Conservation (phyloP, 768 basidiomycete species). For the Psilocybe cubensis region DNA sequence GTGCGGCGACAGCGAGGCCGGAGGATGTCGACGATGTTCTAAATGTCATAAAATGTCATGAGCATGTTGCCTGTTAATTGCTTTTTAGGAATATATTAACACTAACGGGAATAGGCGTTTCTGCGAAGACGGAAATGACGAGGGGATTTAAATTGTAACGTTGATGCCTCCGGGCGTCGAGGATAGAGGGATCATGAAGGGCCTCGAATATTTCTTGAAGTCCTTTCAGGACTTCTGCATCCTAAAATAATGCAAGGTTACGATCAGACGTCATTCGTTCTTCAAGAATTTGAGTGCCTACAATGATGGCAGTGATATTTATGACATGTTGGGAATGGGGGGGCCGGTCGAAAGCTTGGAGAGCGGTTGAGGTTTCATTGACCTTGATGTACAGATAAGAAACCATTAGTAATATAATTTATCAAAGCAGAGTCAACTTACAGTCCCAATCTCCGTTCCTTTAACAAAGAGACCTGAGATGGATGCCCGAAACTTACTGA, state of each 20-base stretch:
- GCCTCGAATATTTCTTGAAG: conserved; percentile 15
- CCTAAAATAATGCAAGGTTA: conserved; percentile 8
- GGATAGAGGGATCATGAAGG: conserved; percentile 22
- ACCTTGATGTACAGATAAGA: not conserved
- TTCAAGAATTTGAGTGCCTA: not conserved
- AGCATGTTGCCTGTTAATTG: conserved; percentile 5
- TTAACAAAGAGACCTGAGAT: not conserved
- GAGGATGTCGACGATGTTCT: conserved; percentile 5
- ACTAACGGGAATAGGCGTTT: conserved; percentile 12
- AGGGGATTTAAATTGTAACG: conserved; percentile 11
- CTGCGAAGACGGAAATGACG: conserved; percentile 5
- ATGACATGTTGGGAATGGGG: not conserved
- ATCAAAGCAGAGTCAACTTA: not conserved
- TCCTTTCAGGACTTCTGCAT: conserved; percentile 8
- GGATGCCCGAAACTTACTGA: not conserved
- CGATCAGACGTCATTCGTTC: not conserved
- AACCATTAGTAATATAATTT: not conserved
- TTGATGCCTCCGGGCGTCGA: conserved; percentile 15
- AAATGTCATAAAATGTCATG: conserved; percentile 7
- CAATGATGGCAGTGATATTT: not conserved
- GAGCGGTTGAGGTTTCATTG: not conserved
- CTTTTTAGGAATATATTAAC: not conserved
- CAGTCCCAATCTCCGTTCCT: not conserved
- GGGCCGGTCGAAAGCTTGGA: not conserved
- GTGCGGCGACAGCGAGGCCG: conserved; percentile 14